These are phyloP conservation scores for Arabidopsis arenosa DNA, from an alignment of 345 rosid genomes.

Conservation along the genomic window DNA sequence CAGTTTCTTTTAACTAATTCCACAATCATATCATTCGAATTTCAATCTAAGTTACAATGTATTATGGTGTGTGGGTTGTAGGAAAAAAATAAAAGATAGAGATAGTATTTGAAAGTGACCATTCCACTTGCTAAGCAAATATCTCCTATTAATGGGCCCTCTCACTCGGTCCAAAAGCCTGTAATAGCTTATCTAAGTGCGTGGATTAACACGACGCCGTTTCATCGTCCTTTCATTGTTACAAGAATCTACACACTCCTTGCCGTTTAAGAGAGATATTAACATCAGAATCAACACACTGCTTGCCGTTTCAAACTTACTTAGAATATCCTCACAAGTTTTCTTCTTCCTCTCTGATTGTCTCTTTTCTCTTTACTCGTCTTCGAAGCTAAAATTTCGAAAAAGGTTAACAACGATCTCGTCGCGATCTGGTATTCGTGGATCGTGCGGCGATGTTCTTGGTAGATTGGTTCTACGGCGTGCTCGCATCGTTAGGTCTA, in stretches of 20 bases:
- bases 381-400: slow-evolving; percentile 15
- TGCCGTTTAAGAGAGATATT: neutral
- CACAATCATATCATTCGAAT: neutral
- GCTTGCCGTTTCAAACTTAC: slow-evolving; percentile 2
- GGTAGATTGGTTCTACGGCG: slow-evolving; percentile 82
- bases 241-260: slow-evolving; percentile 20
- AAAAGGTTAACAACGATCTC: neutral
- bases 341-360: neutral
- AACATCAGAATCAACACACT: slow-evolving; percentile 7
- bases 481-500: slow-evolving; percentile 74
- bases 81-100: neutral
- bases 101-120: slow-evolving; percentile 27
- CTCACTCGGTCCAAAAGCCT: neutral
- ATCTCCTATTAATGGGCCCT: slow-evolving; percentile 28
- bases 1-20: neutral
- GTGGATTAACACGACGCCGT: neutral
- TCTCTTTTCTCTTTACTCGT: slow-evolving; percentile 1
- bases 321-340: neutral
- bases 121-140: slow-evolving; percentile 40
- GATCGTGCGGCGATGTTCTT: slow-evolving; percentile 59
- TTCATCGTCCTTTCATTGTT: neutral
- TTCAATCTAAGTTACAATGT: neutral
- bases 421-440: neutral
- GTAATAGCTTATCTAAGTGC: neutral
- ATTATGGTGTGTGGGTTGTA: neutral